A percentile compares a stretch with the other conserved stretches of the same genome.
These are phyloP conservation scores for Ottelia alismoides DNA, from an alignment of 106 monocot genomes.

Conservation along the genomic window DNA sequence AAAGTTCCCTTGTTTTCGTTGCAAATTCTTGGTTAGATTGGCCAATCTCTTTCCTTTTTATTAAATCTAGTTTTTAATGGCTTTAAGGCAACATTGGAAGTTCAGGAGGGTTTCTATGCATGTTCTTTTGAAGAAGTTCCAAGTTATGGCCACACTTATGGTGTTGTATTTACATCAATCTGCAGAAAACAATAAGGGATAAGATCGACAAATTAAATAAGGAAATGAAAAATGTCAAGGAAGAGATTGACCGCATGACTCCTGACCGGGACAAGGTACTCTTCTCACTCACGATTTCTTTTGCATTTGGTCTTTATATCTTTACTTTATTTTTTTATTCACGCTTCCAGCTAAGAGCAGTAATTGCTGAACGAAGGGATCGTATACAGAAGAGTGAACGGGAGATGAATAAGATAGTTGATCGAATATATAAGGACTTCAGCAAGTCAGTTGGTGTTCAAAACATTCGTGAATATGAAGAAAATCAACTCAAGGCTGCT, in stretches of 20 bases:
- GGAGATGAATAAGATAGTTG: constrained; percentile 87
- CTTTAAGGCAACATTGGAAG: no score
- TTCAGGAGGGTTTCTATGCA: no score
- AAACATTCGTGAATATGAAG: constrained; percentile 99
- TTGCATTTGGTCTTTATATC: background rate
- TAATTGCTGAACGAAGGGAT: constrained; percentile 46
- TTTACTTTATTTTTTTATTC: background rate
- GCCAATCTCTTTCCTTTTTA: no score
- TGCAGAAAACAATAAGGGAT: constrained; percentile 65
- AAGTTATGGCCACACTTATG: background rate
- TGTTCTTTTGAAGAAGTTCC: no score
- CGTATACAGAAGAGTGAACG: constrained; percentile 60
- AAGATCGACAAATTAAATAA: constrained; percentile 55
- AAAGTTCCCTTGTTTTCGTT: no score
- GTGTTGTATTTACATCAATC: background rate
- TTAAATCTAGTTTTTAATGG: no score
- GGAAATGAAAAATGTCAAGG: constrained; percentile 62
- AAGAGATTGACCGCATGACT: constrained; percentile 48
- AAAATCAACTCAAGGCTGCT: constrained; percentile 71
- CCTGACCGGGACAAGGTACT: constrained; percentile 74
- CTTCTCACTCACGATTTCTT: background rate
- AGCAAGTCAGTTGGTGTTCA: constrained; percentile 85
- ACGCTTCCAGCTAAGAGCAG: constrained; percentile 36
- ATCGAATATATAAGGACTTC: constrained; percentile 82
- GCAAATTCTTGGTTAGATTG: no score